Percentiles rank a stretch among this genome's conserved stretches.
phyloP scores from a whole-genome alignment of 148 eudicot genomes.

The Amaranthus cruentus region DNA sequence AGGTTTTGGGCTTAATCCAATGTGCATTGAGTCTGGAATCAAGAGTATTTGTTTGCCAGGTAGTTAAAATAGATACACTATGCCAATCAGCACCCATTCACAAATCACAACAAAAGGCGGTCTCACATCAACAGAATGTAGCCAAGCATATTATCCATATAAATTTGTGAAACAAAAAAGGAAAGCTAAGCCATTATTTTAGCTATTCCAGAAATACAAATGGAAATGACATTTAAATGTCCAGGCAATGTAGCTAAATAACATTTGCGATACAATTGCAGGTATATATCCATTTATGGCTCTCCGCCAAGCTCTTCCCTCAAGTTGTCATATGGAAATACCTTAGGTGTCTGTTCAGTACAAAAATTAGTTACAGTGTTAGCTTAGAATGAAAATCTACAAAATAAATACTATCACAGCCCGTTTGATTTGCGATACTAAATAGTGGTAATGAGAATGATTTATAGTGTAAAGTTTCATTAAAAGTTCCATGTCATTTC shows the following conservation, averaged over 20 bases:
- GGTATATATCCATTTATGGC: constrained; percentile 28
- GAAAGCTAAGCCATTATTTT: constrained; percentile 12
- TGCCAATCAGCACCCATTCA: no score
- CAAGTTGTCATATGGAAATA: constrained; percentile 77
- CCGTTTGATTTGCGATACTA: no score
- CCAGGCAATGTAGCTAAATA: not conserved
- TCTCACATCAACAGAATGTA: not conserved
- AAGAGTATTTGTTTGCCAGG: no score
- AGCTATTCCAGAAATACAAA: constrained; percentile 1
- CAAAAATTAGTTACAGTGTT: not conserved
- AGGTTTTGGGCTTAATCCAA: no score
- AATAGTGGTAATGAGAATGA: no score
- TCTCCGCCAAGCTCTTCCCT: constrained; percentile 84
- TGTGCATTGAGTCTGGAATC: no score
- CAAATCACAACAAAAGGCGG: not conserved
- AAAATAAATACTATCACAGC: not conserved
- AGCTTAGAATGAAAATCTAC: not conserved
- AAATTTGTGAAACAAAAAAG: not conserved
- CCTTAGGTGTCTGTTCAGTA: constrained; percentile 63
- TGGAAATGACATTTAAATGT: not conserved
- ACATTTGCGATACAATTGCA: constrained; percentile 15
- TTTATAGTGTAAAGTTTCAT: no score
- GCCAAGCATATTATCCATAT: not conserved
- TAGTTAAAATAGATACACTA: not conserved
- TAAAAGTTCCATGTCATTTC: no score